Evolutionary conservation across 345 rosid species (phyloP).

Genomic region (Litchi chinensis): DNA sequence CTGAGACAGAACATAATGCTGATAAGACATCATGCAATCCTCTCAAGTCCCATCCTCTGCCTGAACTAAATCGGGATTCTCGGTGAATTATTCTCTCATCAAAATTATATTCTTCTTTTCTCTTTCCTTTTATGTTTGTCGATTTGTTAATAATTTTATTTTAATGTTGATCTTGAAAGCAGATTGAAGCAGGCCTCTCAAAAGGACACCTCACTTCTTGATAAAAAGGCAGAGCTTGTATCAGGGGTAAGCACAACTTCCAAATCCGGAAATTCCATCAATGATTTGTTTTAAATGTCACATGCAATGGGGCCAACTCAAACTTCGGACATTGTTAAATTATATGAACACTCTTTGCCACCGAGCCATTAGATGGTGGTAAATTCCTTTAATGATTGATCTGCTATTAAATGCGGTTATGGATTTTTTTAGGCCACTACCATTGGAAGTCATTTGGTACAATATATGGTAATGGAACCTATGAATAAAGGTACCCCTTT

Average conservation of each 20-base stretch:
- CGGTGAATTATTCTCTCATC: conserved; percentile 28
- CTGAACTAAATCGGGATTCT: conserved; percentile 26
- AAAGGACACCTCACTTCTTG: conserved; percentile 24
- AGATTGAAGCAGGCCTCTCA: conserved; percentile 38
- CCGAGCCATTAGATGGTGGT: no score
- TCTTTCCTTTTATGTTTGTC: neutral
- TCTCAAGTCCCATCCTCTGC: conserved; percentile 18
- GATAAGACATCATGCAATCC: conserved; percentile 28
- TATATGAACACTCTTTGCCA: no score
- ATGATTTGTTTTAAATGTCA: no score
- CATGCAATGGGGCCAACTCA: no score
- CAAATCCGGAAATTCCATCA: neutral
- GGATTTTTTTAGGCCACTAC: conserved; percentile 27
- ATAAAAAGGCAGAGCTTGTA: conserved; percentile 33
- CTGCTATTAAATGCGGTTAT: conserved; percentile 12
- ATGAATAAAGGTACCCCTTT: conserved; percentile 45
- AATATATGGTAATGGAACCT: conserved; percentile 27
- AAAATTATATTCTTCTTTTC: neutral
- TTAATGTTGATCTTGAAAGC: conserved; percentile 15
- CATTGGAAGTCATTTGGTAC: conserved; percentile 35
- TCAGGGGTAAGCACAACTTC: conserved; percentile 38
- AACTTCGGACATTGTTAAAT: no score
- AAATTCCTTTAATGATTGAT: conserved; percentile 12
- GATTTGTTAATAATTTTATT: neutral
- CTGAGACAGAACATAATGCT: conserved; percentile 32